phyloP scores from a whole-genome alignment of 1,139 yeast species.

The Yamadazyma blattariae region DNA sequence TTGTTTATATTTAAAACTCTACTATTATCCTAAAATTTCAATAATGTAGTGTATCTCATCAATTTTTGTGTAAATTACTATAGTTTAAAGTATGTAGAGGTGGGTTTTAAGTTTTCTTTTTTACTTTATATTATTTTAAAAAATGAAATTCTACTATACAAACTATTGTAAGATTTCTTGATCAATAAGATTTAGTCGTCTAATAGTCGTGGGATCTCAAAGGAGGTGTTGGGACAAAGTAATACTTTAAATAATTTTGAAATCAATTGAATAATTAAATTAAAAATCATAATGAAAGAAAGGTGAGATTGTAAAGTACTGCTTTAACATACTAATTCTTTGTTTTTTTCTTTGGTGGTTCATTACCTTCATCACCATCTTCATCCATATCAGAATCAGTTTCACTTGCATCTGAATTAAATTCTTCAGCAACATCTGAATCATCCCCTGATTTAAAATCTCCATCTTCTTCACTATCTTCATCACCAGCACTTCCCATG shows the following conservation, averaged over 20 bases:
- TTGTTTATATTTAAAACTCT: too few relatives aligned
- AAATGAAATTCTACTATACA: background rate
- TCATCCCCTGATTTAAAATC: constrained; percentile 63
- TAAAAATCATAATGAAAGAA: background rate
- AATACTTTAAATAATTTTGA: too few relatives aligned
- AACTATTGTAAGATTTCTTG: background rate
- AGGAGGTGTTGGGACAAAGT: too few relatives aligned
- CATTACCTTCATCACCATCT: constrained; percentile 23
- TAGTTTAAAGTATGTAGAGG: too few relatives aligned
- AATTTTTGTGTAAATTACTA: too few relatives aligned
- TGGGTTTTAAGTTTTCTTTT: too few relatives aligned
- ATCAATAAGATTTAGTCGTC: too few relatives aligned
- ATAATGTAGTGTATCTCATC: too few relatives aligned
- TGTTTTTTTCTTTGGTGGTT: constrained; percentile 43
- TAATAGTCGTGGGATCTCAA: too few relatives aligned
- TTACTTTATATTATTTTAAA: too few relatives aligned
- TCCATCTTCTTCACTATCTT: constrained; percentile 68
- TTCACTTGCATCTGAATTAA: constrained; percentile 65
- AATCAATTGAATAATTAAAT: too few relatives aligned
- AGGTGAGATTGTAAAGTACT: background rate
- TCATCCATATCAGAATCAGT: constrained; percentile 20
- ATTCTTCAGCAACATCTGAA: constrained; percentile 84
- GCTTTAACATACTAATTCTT: constrained; percentile 21
- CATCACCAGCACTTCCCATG: constrained; percentile 73
- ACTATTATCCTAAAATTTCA: too few relatives aligned